phyloP scores from a whole-genome alignment of 345 rosid species.

The Gossypium sturtianum region DNA sequence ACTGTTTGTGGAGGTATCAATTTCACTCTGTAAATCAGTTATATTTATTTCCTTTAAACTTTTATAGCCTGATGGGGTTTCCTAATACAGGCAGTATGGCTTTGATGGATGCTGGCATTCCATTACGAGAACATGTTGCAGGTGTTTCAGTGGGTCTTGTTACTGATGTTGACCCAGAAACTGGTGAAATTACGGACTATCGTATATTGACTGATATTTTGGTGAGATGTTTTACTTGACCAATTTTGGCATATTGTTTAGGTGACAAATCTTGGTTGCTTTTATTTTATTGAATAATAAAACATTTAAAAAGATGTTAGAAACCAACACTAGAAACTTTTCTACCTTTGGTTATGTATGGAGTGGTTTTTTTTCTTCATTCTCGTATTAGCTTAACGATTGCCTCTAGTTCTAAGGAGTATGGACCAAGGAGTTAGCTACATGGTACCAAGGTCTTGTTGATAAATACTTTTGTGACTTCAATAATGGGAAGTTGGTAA shows the following conservation, averaged over 20 bases:
- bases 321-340: neutral
- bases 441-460: neutral
- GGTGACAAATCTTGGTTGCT: slow-evolving; percentile 1
- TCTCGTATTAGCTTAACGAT: neutral
- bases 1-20: slow-evolving; percentile 85
- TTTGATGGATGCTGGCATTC: slow-evolving; percentile 94
- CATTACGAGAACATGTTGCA: slow-evolving; percentile 85
- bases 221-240: slow-evolving; percentile 41
- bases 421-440: neutral
- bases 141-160: slow-evolving; percentile 97
- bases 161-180: slow-evolving; percentile 64
- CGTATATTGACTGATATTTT: slow-evolving; percentile 87
- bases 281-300: neutral
- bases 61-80: slow-evolving; percentile 1
- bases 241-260: slow-evolving; percentile 2
- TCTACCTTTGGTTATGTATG: neutral
- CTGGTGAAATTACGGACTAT: slow-evolving; percentile 70
- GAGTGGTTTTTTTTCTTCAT: neutral
- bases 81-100: slow-evolving; percentile 85
- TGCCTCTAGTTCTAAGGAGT: neutral
- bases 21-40: slow-evolving; percentile 1
- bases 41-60: neutral
- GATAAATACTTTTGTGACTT: neutral
- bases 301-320: slow-evolving; percentile 1
- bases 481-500: neutral